Base-by-base conservation (phyloP, 1,284 basidiomycete species). In the Cryptococcus wingfieldii region DNA sequence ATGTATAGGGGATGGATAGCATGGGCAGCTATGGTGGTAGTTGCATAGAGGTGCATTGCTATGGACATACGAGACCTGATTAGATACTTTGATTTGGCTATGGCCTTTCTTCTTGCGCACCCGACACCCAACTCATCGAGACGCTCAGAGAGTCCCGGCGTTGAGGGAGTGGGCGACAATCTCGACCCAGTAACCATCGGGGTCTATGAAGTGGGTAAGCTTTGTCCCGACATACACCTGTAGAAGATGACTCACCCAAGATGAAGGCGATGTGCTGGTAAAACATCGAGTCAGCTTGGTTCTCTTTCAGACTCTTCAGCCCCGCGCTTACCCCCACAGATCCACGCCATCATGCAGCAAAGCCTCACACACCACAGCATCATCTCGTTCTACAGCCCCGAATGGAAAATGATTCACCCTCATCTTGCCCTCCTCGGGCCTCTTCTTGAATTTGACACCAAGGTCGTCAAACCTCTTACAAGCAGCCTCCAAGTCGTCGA, bases 391-490 rank as follows among this genome's bases (percentile, higher is more conserved):
- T n/a, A 18, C 46, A 3, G 5, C 49, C 38, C 27, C 38, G 43
- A 8, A 18, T 25, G 31, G 16, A 37, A 38, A 13, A 14, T 19
- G n/a, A 60, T 91, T 88, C 66, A 87, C 71, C 74, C 78, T 84
- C 89, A 96, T 94, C 72, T 82, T 86, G 6, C 92, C 92, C 54
- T 95, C 92, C 5, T 82, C 84, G 42, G 86, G 86, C 58, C 82
- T 83, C 81, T 96, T 97, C 82, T 94, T 89, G 80, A 95, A 97
- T 52, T 80, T 78, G 42, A 95, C 92, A 6, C 87, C 86, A 18
- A 91, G 81, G 58, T 82, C 78, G 65, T 92, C 90, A 61, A 98
- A 90, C 41, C 90, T 83, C 47, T 82, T 86, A 65, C 91, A 95
- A 2, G 93, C 89, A 59, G 82, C 83, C 60, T 93, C 81, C 63